Conservation (phyloP, 1,284 basidiomycete species). For the Rhodotorula sp. region DNA sequence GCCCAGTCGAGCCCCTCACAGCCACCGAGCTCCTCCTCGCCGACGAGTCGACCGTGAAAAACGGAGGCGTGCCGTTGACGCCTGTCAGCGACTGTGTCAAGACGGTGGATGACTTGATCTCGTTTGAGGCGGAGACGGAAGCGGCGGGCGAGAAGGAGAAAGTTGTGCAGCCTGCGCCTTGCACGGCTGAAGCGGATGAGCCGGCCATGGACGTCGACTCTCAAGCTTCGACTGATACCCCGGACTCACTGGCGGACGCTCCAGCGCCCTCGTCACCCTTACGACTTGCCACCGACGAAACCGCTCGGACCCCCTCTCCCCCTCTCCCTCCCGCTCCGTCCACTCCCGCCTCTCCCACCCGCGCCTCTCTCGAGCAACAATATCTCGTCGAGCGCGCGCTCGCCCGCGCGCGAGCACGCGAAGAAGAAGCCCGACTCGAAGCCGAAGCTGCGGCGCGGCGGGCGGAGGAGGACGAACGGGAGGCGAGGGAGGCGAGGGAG, state of each 20-base stretch:
- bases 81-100: no score
- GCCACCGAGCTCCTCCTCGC: not conserved
- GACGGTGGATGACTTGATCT: no score
- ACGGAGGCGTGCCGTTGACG: not conserved
- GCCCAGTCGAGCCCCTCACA: not conserved
- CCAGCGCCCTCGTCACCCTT: no score
- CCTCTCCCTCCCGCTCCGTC: no score
- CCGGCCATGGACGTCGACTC: not conserved
- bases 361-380: no score
- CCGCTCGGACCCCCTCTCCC: no score
- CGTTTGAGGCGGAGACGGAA: no score
- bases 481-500: slow-evolving; percentile 13
- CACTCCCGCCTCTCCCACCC: no score
- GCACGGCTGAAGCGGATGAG: not conserved
- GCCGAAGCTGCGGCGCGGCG: not conserved
- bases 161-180: not conserved
- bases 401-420: not conserved
- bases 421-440: not conserved
- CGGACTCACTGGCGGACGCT: not conserved
- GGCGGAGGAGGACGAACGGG: slow-evolving; percentile 12
- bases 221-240: no score
- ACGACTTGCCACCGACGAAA: not conserved
- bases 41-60: not conserved
- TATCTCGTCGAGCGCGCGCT: not conserved
- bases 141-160: no score